These are phyloP conservation scores for Pholiota conissans DNA, from an alignment of 768 basidiomycete species.

Conservation along the genomic window DNA sequence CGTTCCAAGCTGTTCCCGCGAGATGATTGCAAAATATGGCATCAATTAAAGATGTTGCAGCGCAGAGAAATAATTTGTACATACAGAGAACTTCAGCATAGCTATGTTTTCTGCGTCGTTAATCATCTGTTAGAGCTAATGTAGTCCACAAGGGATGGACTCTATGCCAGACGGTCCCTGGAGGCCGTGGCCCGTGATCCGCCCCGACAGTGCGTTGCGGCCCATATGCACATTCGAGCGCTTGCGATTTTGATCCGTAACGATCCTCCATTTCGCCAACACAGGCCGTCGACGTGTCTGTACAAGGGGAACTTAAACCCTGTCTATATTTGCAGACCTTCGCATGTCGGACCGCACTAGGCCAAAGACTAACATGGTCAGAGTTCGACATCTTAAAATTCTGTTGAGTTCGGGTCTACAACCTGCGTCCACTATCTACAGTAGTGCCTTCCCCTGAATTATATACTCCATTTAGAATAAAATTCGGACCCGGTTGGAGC, in stretches of 20 bases:
- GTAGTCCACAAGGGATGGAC: neutral
- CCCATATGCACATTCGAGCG: neutral
- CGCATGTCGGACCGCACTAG: neutral
- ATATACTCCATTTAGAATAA: neutral
- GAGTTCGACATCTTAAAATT: no score
- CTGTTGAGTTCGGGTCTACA: no score
- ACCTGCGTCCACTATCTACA: neutral
- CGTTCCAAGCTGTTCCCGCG: neutral
- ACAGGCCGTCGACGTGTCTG: neutral
- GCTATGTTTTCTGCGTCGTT: neutral
- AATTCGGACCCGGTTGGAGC: neutral
- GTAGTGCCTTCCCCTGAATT: neutral
- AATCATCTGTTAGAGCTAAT: neutral
- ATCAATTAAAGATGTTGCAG: no score
- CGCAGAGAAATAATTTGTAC: no score
- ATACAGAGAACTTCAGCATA: neutral
- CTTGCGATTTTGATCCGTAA: slow-evolving; percentile 1
- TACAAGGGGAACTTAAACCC: neutral
- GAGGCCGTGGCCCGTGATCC: slow-evolving; percentile 10
- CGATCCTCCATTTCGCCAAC: neutral
- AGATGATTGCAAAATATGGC: no score
- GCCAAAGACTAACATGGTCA: no score
- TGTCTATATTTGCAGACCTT: neutral
- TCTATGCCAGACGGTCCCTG: neutral
- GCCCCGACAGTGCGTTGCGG: slow-evolving; percentile 1